These are phyloP conservation scores for Vickermania ingenoplastis DNA, from an alignment of 208 protist genomes.

Conservation along the genomic window DNA sequence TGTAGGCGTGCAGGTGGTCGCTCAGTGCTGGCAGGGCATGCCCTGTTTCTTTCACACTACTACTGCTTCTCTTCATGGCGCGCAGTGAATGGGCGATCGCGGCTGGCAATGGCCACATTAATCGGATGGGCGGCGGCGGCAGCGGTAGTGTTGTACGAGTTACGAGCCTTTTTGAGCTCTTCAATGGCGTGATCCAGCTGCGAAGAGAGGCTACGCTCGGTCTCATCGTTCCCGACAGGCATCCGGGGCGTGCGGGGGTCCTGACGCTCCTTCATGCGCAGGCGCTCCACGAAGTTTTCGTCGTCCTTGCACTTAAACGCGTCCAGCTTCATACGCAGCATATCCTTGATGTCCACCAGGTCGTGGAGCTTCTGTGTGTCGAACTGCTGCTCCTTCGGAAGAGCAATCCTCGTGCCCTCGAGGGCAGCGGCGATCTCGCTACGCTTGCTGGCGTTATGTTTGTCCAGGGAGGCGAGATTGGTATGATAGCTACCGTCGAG, in stretches of 20 bases:
- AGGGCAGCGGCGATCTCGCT: constrained; percentile 16
- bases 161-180: neutral
- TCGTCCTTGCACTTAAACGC: constrained; percentile 27
- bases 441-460: constrained; percentile 34
- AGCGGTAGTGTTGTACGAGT: neutral
- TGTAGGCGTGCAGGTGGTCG: too few species aligned
- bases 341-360: constrained; percentile 14
- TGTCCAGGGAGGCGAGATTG: constrained; percentile 15
- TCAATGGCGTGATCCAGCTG: neutral
- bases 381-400: constrained; percentile 35
- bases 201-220: neutral
- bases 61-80: too few species aligned
- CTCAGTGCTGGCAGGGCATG: too few species aligned
- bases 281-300: constrained; percentile 27
- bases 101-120: neutral
- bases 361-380: constrained; percentile 17
- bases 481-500: constrained; percentile 52
- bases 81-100: too few species aligned
- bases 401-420: constrained; percentile 13
- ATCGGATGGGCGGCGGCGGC: neutral
- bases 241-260: constrained; percentile 8
- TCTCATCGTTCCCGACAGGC: constrained; percentile 4
- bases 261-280: constrained; percentile 41
- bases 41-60: too few species aligned
- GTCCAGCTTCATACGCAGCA: constrained; percentile 51